phyloP scores from a whole-genome alignment of 495 filamentous ascomycete genomes.

The Xylaria castorea region DNA sequence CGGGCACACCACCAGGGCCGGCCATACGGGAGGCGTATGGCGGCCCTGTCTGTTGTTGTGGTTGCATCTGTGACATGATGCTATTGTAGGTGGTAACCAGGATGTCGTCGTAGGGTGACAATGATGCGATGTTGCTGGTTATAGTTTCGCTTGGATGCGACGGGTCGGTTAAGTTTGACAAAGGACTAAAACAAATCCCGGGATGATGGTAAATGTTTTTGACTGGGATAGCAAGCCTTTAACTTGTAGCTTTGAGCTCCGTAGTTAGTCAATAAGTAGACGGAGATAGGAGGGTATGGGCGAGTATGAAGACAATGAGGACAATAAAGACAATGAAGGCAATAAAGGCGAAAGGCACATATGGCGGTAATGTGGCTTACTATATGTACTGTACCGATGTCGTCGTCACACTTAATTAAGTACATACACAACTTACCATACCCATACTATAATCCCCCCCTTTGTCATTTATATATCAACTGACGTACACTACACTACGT shows the following conservation, averaged over 20 bases:
- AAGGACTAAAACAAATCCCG: neutral
- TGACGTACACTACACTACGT: no score
- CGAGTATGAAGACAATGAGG: neutral
- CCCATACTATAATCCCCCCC: no score
- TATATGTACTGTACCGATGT: slow-evolving; percentile 2
- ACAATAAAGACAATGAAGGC: no score
- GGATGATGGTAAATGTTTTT: neutral
- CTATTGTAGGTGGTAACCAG: neutral
- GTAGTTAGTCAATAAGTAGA: neutral
- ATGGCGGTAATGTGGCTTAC: neutral
- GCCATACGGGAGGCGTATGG: slow-evolving; percentile 55
- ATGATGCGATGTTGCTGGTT: neutral
- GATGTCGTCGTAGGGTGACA: neutral
- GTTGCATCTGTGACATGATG: slow-evolving; percentile 19
- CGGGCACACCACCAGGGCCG: slow-evolving; percentile 64
- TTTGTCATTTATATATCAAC: neutral
- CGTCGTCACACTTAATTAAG: neutral
- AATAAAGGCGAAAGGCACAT: neutral
- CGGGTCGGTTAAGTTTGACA: neutral
- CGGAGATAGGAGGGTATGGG: neutral
- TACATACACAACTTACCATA: neutral
- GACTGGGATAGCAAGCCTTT: neutral
- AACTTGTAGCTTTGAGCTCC: neutral
- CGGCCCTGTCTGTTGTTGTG: slow-evolving; percentile 26
- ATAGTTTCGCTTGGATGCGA: slow-evolving; percentile 9